phyloP scores from a whole-genome alignment of 2,329 filamentous ascomycete genomes.

The Aspergillus pseudonomiae region DNA sequence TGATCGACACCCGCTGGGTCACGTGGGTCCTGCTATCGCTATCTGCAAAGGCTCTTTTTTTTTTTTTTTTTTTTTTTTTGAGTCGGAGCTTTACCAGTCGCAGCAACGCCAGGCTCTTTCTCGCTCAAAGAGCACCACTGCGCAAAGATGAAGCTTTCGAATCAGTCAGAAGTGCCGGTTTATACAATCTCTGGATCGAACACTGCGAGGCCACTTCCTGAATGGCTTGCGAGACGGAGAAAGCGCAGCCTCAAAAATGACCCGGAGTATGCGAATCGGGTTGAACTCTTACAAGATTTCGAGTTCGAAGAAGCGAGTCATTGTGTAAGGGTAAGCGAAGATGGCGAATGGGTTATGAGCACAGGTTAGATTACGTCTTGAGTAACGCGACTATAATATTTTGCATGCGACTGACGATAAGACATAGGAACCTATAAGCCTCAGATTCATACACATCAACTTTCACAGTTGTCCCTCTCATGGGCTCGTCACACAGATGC shows the following conservation, averaged over 20 bases:
- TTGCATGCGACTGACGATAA: slow-evolving; percentile 14
- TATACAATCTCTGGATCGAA: slow-evolving; percentile 95
- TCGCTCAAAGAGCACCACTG: slow-evolving; percentile 15
- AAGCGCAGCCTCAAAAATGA: slow-evolving; percentile 93
- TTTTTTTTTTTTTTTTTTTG: slow-evolving; percentile 27
- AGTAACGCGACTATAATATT: not conserved
- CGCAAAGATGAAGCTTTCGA: slow-evolving; percentile 51
- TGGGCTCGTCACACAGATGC: slow-evolving; percentile 89
- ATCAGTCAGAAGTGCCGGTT: slow-evolving; percentile 80
- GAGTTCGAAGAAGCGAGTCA: slow-evolving; percentile 95
- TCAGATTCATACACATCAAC: slow-evolving; percentile 93
- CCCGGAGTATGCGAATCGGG: slow-evolving; percentile 86
- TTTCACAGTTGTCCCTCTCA: slow-evolving; percentile 90
- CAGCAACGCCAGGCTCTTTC: slow-evolving; percentile 10
- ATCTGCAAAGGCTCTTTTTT: slow-evolving; percentile 29
- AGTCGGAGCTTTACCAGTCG: slow-evolving; percentile 8
- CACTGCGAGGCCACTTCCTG: slow-evolving; percentile 82
- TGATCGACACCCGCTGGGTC: slow-evolving; percentile 23
- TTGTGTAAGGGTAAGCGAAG: slow-evolving; percentile 86
- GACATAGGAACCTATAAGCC: slow-evolving; percentile 66
- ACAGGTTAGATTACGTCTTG: slow-evolving; percentile 62
- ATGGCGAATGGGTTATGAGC: slow-evolving; percentile 97
- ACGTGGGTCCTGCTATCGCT: slow-evolving; percentile 37
- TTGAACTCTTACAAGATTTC: slow-evolving; percentile 96
- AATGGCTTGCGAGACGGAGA: slow-evolving; percentile 89